Evolutionary conservation across 176 grass and related monocot genomes (phyloP).

Genomic region (Aechmea fasciata): DNA sequence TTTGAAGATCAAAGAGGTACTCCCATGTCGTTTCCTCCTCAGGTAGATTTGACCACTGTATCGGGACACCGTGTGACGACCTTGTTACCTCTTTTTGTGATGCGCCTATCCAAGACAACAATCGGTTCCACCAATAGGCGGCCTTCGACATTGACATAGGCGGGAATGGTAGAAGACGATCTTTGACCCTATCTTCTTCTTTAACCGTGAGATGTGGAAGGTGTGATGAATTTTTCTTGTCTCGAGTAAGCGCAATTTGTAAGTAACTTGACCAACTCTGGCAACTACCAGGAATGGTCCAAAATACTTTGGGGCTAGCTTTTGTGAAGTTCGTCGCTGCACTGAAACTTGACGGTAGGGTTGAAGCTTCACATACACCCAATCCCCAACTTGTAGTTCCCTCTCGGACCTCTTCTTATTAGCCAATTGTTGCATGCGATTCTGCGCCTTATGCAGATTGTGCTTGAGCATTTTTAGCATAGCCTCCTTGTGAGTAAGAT

Average conservation of each 20-base stretch:
- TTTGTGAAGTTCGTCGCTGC: neutral
- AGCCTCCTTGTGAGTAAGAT: neutral
- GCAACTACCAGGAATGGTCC: neutral
- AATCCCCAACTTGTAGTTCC: neutral
- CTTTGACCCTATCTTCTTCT: neutral
- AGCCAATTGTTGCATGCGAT: neutral
- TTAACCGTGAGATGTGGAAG: conserved; percentile 8
- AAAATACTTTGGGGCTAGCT: conserved; percentile 2
- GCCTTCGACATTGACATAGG: no score
- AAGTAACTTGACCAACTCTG: neutral
- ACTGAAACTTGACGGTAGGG: conserved; percentile 1
- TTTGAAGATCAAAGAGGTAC: no score
- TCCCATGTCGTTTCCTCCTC: no score
- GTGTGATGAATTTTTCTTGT: neutral
- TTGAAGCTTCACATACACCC: conserved; percentile 3
- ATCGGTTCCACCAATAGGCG: no score
- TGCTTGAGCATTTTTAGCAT: neutral
- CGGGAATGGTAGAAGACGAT: no score
- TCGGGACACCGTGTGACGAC: no score
- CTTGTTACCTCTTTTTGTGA: no score
- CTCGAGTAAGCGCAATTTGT: neutral
- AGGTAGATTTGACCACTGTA: no score
- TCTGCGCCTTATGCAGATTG: neutral
- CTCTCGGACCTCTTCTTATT: neutral
- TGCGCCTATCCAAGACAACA: no score